Percentiles rank a stretch among this genome's conserved stretches.
These are phyloP conservation scores for Globisporangium apiculatum DNA, from an alignment of 352 stramenopile species.

Conservation along the genomic window DNA sequence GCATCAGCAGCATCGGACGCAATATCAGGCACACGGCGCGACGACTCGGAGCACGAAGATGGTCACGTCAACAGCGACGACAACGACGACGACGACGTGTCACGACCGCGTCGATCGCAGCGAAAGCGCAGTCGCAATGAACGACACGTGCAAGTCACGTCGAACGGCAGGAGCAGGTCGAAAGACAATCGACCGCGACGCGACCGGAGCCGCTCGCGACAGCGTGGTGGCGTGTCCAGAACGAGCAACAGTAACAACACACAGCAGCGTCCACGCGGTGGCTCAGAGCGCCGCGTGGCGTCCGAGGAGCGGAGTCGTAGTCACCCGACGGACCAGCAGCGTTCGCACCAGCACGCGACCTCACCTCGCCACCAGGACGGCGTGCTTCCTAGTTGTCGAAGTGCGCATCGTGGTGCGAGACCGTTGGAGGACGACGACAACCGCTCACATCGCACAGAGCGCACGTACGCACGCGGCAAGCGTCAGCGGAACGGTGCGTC, in stretches of 20 bases:
- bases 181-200: constrained; percentile 7
- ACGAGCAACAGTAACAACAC: neutral
- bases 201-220: constrained; percentile 7
- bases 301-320: too few relatives aligned
- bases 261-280: too few relatives aligned
- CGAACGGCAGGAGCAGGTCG: neutral
- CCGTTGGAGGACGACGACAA: neutral
- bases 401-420: neutral
- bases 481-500: neutral
- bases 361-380: too few relatives aligned
- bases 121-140: constrained; percentile 5
- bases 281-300: too few relatives aligned
- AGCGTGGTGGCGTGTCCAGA: neutral
- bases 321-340: too few relatives aligned
- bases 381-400: too few relatives aligned
- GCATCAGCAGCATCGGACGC: neutral
- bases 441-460: neutral
- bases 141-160: constrained; percentile 12
- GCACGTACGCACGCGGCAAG: constrained; percentile 1
- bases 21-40: neutral
- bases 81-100: neutral
- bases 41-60: neutral
- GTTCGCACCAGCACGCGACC: too few relatives aligned
- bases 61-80: constrained; percentile 5
- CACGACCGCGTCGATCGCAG: neutral